Base-by-base conservation (phyloP, 345 rosid genomes). In the Aegle marmelos region DNA sequence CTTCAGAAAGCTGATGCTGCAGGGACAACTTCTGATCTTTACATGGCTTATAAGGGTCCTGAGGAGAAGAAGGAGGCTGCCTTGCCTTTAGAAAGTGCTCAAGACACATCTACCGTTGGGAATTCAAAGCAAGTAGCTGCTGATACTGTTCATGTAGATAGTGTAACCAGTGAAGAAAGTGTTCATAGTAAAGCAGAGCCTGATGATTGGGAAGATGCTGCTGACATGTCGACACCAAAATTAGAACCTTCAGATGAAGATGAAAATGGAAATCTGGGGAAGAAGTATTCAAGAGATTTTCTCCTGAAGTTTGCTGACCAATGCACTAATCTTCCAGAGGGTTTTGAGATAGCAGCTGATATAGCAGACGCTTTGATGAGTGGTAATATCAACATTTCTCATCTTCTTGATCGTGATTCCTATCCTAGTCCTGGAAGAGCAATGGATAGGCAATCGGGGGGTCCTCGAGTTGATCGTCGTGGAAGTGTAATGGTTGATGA, bases 191-290 rank as follows among this genome's bases (percentile, higher is more conserved):
- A 91, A 82, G 78, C 85, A 61, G 99, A 97, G 81, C 93, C 85
- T 16, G 98, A 94, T 85, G 94, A 97, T 85, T 97, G 99, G 98
- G 98, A 97, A 83, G 97, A 94, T 90, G 98, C 91, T 75, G 97
- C 93, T 17, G 99, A 94, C 74, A 82, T 90, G 36, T 92, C 97
- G 28, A 86, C 97, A 10, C 92, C 98, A 68, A 93, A 93, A 74
- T 72, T 97, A 87, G 95, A 88, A 84, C 59, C 87, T 79, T 72
- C 84, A 34, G 88, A 79, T 75, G 70, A 81, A 76, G 87, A 85
- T 81, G 88, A 78, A 41, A 79, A 78, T 83, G 82, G 74, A 69
- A 83, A 80, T 78, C 68, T 81, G 58, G 86, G 80, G 45, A 94
- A 91, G 89, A 94, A 90, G 72, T 97, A 97, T 85, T 97, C 99